Base-by-base conservation (phyloP, 2,329 filamentous ascomycete genomes). In the Cytospora piceicola region DNA sequence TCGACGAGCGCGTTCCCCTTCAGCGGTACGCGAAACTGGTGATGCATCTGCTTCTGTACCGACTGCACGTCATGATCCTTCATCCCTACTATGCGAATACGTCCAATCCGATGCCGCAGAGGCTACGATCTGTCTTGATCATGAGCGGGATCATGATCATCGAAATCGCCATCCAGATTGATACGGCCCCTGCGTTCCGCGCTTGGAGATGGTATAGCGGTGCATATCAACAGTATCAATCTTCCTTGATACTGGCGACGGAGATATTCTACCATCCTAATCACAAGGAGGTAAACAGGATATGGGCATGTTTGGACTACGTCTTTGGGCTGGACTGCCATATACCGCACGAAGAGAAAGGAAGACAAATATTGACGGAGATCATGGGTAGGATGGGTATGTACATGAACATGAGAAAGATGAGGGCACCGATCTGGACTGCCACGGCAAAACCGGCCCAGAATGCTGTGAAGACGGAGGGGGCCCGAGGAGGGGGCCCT, bases 181-280 rank as follows among this genome's bases (percentile, higher is more conserved):
- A 83, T 66, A 81, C 77, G 6, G 77, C 78, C 63, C 73, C 72
- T 0, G 66, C 73, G 5, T 82, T 92, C 46, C 75, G 77, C 1
- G 77, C 77, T 1, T 93, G 90, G 89, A 76, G 80, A 1, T 93
- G 91, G 91, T 93, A 92, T 70, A 72, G 79, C 15, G 89, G 90
- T 5, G 89, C 90, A 7, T 85, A 90, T 69, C 88, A 91, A 68
- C 90, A 92, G 73, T 92, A 89, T 74, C 90, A 93, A 72, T 83
- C 85, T 5, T 88, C 90, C 0, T 80, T 93, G 36, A 80, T 93
- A 1, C 79, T 94, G 27, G 81, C 91, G 8, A 84, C 86, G 27
- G 90, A 93, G 73, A 77, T 92, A 4, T 90, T 87, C 72, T 82
- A 83, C 56, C 81, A 82, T 51, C 85, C 87, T 0, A 77, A 82